Percentiles rank a stretch among this genome's conserved stretches.
Conservation (phyloP, 768 basidiomycete species). For the Thelephora aurantiotincta region DNA sequence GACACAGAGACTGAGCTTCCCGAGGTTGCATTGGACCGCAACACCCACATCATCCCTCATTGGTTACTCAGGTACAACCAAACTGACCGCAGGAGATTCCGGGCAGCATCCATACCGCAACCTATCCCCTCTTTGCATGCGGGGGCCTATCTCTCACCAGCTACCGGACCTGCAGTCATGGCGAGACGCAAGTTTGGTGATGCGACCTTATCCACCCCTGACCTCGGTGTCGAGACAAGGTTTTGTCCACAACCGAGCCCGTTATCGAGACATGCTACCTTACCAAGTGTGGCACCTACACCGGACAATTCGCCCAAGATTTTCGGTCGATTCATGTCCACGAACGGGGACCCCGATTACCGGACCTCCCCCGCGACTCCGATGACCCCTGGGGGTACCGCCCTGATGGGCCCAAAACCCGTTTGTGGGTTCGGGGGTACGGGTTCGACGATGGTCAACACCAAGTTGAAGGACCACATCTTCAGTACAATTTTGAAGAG, state of each 20-base stretch:
- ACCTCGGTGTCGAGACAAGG: slow-evolving; percentile 21
- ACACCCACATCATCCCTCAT: slow-evolving; percentile 93
- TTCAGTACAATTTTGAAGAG: slow-evolving; percentile 79
- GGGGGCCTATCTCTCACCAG: slow-evolving; percentile 15
- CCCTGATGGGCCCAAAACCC: slow-evolving; percentile 9
- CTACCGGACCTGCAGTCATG: slow-evolving; percentile 16
- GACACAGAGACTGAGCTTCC: slow-evolving; percentile 78
- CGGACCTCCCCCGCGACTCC: background rate
- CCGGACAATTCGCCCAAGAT: slow-evolving; percentile 16
- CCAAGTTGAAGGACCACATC: slow-evolving; percentile 88
- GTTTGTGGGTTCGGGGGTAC: slow-evolving; percentile 67
- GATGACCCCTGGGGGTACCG: background rate
- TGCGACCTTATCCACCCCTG: slow-evolving; percentile 58
- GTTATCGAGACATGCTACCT: slow-evolving; percentile 5
- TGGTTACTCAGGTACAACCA: slow-evolving; percentile 50
- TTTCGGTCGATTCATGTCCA: slow-evolving; percentile 1
- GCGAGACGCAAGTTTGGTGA: slow-evolving; percentile 29
- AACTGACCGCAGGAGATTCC: background rate
- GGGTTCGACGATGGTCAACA: slow-evolving; percentile 89
- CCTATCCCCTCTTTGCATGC: slow-evolving; percentile 14
- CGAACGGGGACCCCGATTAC: background rate
- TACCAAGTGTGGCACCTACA: slow-evolving; percentile 6
- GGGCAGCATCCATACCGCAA: slow-evolving; percentile 28
- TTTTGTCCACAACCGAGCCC: slow-evolving; percentile 7
- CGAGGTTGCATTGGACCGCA: slow-evolving; percentile 83